phyloP scores from a whole-genome alignment of 768 basidiomycete genomes.

The Russula dissimulans region DNA sequence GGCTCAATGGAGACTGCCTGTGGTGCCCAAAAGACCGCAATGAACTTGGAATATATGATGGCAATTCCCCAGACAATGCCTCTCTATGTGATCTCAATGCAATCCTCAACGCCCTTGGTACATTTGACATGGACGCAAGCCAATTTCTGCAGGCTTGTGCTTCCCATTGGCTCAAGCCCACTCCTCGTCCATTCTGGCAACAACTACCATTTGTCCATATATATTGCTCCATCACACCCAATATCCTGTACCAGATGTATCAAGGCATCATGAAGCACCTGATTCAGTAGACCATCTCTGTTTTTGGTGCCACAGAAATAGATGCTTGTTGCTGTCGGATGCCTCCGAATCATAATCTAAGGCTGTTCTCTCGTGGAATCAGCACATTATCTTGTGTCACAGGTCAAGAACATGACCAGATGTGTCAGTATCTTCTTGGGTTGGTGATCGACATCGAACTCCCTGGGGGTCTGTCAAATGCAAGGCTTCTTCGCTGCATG shows the following conservation, averaged over 20 bases:
- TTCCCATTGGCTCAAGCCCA: neutral
- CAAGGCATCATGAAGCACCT: slow-evolving; percentile 27
- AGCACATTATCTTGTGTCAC: slow-evolving; percentile 25
- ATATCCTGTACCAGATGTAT: neutral
- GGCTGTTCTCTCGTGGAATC: slow-evolving; percentile 31
- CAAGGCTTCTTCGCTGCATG: too few species aligned
- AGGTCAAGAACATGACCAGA: slow-evolving; percentile 31
- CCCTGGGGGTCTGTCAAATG: neutral
- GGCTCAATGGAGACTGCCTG: too few species aligned
- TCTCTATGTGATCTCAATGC: too few species aligned
- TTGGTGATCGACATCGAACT: neutral
- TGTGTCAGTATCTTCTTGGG: slow-evolving; percentile 17
- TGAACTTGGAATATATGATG: too few species aligned
- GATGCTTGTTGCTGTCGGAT: slow-evolving; percentile 28
- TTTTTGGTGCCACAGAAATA: slow-evolving; percentile 27
- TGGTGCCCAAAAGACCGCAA: too few species aligned
- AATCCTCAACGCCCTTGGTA: neutral
- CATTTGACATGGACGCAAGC: too few species aligned
- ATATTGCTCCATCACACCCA: neutral
- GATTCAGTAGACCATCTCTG: slow-evolving; percentile 24
- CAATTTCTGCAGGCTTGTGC: too few species aligned
- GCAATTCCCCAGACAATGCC: too few species aligned
- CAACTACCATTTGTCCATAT: neutral
- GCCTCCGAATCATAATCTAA: slow-evolving; percentile 30
- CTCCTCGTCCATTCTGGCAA: neutral